A percentile compares a stretch with the other conserved stretches of the same genome.
Evolutionary conservation across 495 filamentous ascomycete genomes (phyloP).

Genomic region (Annulohypoxylon maeteangense): DNA sequence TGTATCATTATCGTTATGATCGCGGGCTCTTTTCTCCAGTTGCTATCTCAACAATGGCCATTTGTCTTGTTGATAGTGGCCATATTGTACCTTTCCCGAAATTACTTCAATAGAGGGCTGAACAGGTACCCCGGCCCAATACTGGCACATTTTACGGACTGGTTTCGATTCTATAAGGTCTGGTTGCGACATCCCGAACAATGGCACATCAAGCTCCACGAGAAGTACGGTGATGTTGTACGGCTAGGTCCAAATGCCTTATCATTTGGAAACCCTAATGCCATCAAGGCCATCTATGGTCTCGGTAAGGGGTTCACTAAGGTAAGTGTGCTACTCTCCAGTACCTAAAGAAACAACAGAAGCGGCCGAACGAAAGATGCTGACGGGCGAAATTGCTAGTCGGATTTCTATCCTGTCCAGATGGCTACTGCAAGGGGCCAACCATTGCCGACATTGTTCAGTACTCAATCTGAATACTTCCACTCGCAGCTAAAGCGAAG

Average conservation of each 20-base stretch:
- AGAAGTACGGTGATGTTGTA: slow-evolving; percentile 52
- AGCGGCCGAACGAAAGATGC: not conserved
- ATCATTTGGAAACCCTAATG: slow-evolving; percentile 42
- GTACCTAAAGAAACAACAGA: no score
- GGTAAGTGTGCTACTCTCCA: not conserved
- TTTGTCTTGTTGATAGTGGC: not conserved
- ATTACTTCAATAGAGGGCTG: slow-evolving; percentile 33
- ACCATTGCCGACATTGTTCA: slow-evolving; percentile 45
- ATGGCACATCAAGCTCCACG: slow-evolving; percentile 49
- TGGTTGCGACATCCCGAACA: slow-evolving; percentile 40
- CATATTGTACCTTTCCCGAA: slow-evolving; percentile 14
- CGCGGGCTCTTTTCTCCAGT: slow-evolving; percentile 11
- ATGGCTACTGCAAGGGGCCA: slow-evolving; percentile 42
- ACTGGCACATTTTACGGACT: slow-evolving; percentile 44
- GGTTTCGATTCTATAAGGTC: slow-evolving; percentile 46
- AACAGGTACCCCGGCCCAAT: slow-evolving; percentile 50
- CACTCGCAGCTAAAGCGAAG: slow-evolving; percentile 46
- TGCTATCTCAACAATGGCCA: slow-evolving; percentile 23
- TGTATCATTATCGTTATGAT: slow-evolving; percentile 12
- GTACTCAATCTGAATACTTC: slow-evolving; percentile 43
- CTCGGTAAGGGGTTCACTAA: slow-evolving; percentile 39
- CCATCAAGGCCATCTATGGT: slow-evolving; percentile 42
- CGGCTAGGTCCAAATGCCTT: slow-evolving; percentile 52
- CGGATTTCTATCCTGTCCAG: slow-evolving; percentile 47
- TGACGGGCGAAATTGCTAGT: slow-evolving; percentile 16